Percentiles rank a stretch among this genome's conserved stretches.
These are phyloP conservation scores for Colletotrichum kahawae DNA, from an alignment of 2,329 filamentous ascomycete genomes.

Conservation along the genomic window DNA sequence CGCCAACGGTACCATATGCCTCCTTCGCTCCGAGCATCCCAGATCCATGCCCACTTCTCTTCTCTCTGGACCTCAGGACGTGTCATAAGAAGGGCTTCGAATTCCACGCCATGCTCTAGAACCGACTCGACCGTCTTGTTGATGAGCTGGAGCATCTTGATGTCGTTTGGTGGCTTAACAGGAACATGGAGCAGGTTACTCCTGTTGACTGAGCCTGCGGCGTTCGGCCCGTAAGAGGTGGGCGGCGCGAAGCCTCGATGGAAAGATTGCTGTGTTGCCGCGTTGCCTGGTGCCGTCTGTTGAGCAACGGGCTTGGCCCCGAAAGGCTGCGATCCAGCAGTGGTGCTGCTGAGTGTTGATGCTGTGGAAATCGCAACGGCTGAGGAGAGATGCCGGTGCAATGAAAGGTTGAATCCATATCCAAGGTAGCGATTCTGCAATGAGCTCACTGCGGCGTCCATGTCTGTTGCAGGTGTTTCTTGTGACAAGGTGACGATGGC, in stretches of 20 bases:
- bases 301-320: conserved; percentile 73
- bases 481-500: conserved; percentile 83
- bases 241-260: conserved; percentile 77
- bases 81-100: conserved; percentile 92
- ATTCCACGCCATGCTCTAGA: conserved; percentile 80
- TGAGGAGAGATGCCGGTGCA: conserved; percentile 85
- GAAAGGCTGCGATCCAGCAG: conserved; percentile 69
- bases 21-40: conserved; percentile 79
- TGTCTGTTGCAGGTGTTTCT: conserved; percentile 82
- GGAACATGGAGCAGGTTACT: conserved; percentile 67
- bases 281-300: conserved; percentile 34
- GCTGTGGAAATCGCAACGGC: conserved; percentile 56
- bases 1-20: conserved; percentile 94
- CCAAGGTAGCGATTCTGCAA: conserved; percentile 87
- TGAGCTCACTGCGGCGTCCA: conserved; percentile 78
- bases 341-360: conserved; percentile 46
- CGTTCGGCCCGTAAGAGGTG: conserved; percentile 62
- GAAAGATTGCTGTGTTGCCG: conserved; percentile 48
- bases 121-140: conserved; percentile 87
- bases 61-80: conserved; percentile 82
- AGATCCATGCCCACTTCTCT: conserved; percentile 94
- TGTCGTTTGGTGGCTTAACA: conserved; percentile 76
- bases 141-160: conserved; percentile 81
- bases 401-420: conserved; percentile 79
- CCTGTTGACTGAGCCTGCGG: conserved; percentile 46